Conservation (phyloP, 2,329 filamentous ascomycete species). For the Hirsutella thompsonii region DNA sequence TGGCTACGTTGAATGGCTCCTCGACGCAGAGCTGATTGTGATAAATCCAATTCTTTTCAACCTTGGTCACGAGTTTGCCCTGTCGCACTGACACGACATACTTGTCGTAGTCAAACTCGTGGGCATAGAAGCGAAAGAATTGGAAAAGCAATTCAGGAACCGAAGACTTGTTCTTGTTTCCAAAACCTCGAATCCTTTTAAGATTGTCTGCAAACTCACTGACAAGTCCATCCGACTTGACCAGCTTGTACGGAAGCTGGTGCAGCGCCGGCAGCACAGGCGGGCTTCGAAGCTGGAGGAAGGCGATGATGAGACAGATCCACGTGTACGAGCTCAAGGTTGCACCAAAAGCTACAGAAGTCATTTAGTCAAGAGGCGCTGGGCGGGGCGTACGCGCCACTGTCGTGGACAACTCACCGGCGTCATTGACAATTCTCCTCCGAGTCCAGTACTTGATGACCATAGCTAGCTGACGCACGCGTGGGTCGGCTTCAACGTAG, state of each 20-base stretch:
- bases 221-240: conserved; percentile 49
- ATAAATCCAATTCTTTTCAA: conserved; percentile 80
- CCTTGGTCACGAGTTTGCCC: conserved; percentile 66
- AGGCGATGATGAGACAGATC: conserved; percentile 97
- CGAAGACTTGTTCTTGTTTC: conserved; percentile 67
- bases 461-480: conserved; percentile 88
- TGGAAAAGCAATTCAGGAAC: conserved; percentile 81
- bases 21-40: conserved; percentile 86
- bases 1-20: conserved; percentile 81
- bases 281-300: conserved; percentile 75
- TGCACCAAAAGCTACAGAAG: conserved; percentile 65
- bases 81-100: conserved; percentile 73
- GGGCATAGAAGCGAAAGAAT: conserved; percentile 90
- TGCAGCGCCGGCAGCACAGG: conserved; percentile 81
- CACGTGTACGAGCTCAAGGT: conserved; percentile 97
- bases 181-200: conserved; percentile 59
- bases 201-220: conserved; percentile 83
- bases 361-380: not conserved
- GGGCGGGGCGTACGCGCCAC: conserved; percentile 5
- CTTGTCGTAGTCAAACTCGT: conserved; percentile 84
- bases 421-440: conserved; percentile 84
- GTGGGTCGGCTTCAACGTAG: conserved; percentile 85
- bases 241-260: conserved; percentile 37
- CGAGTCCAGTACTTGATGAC: conserved; percentile 97
- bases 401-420: conserved; percentile 47